Base-by-base conservation (phyloP, 805 yeast genomes). In the Tanozyma kutaoensis region DNA sequence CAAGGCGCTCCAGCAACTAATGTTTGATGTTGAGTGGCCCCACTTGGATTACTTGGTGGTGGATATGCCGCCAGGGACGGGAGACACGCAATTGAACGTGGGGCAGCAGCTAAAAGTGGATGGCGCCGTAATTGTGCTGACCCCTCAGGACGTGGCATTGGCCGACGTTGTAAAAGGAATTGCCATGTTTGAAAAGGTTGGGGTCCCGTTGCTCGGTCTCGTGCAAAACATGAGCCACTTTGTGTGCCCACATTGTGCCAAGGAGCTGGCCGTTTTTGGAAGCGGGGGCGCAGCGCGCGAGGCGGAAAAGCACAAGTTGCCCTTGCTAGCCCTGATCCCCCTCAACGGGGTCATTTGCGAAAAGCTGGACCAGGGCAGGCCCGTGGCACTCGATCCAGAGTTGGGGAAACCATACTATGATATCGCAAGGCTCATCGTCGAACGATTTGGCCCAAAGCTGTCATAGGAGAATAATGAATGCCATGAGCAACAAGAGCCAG, bases 41-140 rank as follows among this genome's bases (percentile, higher is more conserved):
- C 43, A 48, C 4, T 45, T 81, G 24, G 93, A 82, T 43, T 62
- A 72, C 14, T 53, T 82, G 25, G 76, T 82, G 2, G 56, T 82
- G 8, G 94, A 82, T 40, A 67, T 82, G 79, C 94, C 94, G 0
- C 94, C 94, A 1, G 94, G 94, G 3, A 82, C 94, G 0, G 94
- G 94, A 12, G 94, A 82, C 45, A 75, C 80, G 0, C 94, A 82
- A 42, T 58, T 82, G 29, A 77, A 93, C 0, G 59, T 82, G n/a
- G 73, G 84, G 15, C 94, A 82, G 48, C 77, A 73, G 39, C 46
- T 78, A n/a, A 62, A 65, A 24, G 69, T 82, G 0, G 78, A 74
- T 39, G 94, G 93, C 0, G 82, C 93, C 0, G 66, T 82, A 1
- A 69, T 82, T 21, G 93, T 82, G 1, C 72, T 85, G 1, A 82